Percentiles rank a stretch among this genome's conserved stretches.
Conservation (phyloP, 1,139 yeast genomes). For the Trichomonascaceae sp. region DNA sequence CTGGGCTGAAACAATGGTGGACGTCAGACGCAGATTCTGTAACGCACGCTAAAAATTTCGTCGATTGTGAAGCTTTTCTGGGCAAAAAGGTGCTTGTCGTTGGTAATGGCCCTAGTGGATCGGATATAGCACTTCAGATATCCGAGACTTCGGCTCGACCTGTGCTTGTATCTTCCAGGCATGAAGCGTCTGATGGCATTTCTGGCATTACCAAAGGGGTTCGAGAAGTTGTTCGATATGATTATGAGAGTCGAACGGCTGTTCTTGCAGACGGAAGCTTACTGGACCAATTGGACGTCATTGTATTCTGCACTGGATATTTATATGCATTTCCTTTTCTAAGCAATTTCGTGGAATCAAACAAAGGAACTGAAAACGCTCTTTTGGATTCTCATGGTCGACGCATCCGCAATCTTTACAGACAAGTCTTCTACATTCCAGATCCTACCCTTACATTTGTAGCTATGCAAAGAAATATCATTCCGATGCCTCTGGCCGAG, state of each 20-base stretch:
- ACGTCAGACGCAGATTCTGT: conserved; percentile 42
- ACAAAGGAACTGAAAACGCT: conserved; percentile 20
- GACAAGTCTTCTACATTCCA: conserved; percentile 45
- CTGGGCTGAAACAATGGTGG: conserved; percentile 49
- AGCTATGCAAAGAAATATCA: conserved; percentile 46
- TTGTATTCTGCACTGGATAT: conserved; percentile 66
- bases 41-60: conserved; percentile 55
- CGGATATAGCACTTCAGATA: conserved; percentile 51
- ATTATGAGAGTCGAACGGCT: conserved; percentile 9
- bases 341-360: conserved; percentile 8
- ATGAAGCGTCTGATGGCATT: conserved; percentile 8
- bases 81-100: conserved; percentile 46
- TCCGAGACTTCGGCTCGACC: conserved; percentile 35
- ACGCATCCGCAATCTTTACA: conserved; percentile 46
- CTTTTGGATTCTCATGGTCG: conserved; percentile 39
- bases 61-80: conserved; percentile 38
- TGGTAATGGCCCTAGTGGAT: conserved; percentile 60
- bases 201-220: conserved; percentile 9
- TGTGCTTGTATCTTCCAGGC: conserved; percentile 43
- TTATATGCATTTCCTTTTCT: conserved; percentile 45
- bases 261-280: conserved; percentile 17
- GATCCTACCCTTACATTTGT: conserved; percentile 55
- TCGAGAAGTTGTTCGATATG: conserved; percentile 12
- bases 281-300: conserved; percentile 37
- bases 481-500: conserved; percentile 58